Conservation (phyloP, 2,329 filamentous ascomycete species). For the Verticillium klebahnii region DNA sequence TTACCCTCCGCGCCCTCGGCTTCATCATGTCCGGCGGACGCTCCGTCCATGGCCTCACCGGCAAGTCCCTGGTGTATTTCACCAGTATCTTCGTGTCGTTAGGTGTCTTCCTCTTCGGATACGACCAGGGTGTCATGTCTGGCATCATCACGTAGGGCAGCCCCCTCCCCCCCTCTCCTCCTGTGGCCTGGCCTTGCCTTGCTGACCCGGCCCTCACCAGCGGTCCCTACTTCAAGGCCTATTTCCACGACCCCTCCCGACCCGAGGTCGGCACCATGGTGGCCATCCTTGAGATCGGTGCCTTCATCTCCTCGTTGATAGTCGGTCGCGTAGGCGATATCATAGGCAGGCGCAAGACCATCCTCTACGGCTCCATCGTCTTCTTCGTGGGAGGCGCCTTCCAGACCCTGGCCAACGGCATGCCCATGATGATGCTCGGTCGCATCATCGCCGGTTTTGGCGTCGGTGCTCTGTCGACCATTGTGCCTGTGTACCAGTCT, state of each 20-base stretch:
- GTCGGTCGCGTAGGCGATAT: conserved; percentile 89
- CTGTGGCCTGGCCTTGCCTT: not conserved
- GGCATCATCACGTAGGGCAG: conserved; percentile 60
- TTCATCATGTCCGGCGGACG: conserved; percentile 81
- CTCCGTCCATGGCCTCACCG: conserved; percentile 86
- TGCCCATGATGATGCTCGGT: conserved; percentile 85
- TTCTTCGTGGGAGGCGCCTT: conserved; percentile 82
- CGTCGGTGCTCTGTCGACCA: conserved; percentile 84
- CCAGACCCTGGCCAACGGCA: conserved; percentile 75
- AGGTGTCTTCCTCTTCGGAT: conserved; percentile 84
- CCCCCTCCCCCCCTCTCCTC: not conserved
- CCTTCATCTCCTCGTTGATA: conserved; percentile 80
- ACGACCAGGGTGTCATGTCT: conserved; percentile 89
- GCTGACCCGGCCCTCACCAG: conserved; percentile 38
- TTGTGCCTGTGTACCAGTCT: conserved; percentile 90
- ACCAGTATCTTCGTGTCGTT: conserved; percentile 87
- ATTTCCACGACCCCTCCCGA: conserved; percentile 83
- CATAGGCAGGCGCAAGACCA: conserved; percentile 83
- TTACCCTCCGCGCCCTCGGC: conserved; percentile 67
- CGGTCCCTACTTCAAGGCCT: conserved; percentile 81
- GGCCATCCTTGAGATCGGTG: conserved; percentile 90
- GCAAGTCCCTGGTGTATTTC: conserved; percentile 95
- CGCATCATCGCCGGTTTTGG: conserved; percentile 81
- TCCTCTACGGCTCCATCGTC: conserved; percentile 87
- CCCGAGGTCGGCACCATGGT: conserved; percentile 96